phyloP scores from a whole-genome alignment of 345 rosid species.

The Eucalyptus pauciflora region DNA sequence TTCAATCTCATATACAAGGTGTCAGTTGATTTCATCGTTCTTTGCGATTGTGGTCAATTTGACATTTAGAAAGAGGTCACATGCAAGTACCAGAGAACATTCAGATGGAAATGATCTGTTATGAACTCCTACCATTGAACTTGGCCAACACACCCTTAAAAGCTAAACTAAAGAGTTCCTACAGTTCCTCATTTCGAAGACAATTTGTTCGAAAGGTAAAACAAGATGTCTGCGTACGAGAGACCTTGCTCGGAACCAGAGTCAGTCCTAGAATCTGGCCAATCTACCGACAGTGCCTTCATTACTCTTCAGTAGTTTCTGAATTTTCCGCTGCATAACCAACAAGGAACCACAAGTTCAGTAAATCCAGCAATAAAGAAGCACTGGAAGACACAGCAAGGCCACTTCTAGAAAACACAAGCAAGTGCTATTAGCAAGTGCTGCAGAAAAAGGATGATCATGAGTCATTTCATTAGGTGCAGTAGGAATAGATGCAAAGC shows the following conservation, averaged over 20 bases:
- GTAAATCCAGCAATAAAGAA: background rate
- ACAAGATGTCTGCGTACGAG: background rate
- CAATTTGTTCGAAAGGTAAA: background rate
- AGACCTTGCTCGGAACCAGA: constrained; percentile 9
- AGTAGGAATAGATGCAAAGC: background rate
- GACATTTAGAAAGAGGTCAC: background rate
- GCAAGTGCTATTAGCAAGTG: background rate
- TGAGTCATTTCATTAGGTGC: background rate
- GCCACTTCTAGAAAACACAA: background rate
- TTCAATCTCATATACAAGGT: background rate
- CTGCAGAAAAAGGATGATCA: background rate
- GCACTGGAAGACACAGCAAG: background rate
- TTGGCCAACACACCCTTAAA: background rate
- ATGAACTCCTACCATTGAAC: background rate
- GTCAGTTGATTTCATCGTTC: background rate
- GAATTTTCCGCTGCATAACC: constrained; percentile 29
- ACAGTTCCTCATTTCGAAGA: background rate
- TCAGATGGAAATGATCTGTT: background rate
- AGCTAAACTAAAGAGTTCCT: background rate
- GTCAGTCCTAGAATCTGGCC: constrained; percentile 5
- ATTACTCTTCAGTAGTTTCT: constrained; percentile 8
- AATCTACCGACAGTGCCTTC: background rate
- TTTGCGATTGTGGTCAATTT: background rate
- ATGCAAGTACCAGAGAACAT: background rate
- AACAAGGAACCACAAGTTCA: background rate